phyloP scores from a whole-genome alignment of 192 early-diverging fungal genomes.

The Phycomyces blakesleeanus region DNA sequence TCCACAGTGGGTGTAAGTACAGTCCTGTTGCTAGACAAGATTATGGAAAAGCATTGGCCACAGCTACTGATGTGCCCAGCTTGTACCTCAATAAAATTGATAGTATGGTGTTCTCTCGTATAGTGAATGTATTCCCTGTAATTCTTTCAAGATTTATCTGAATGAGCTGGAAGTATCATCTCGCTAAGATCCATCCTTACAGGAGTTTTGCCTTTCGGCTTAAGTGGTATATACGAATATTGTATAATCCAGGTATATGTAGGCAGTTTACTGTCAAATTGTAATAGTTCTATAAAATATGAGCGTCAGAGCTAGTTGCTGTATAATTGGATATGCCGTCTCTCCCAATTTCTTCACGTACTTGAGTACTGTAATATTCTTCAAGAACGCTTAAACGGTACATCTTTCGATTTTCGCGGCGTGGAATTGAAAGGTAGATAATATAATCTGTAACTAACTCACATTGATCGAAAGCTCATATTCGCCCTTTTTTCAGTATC shows the following conservation, averaged over 20 bases:
- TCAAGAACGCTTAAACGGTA: background rate
- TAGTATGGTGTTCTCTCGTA: background rate
- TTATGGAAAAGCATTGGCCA: slow-evolving; percentile 14
- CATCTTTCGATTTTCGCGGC: background rate
- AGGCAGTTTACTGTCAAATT: background rate
- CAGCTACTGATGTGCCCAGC: slow-evolving; percentile 3
- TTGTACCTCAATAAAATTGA: background rate
- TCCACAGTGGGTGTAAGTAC: slow-evolving; percentile 20
- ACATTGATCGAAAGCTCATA: slow-evolving; percentile 5
- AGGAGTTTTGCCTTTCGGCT: background rate
- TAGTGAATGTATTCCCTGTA: slow-evolving; percentile 10
- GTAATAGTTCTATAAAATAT: slow-evolving; percentile 4
- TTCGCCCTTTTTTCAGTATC: slow-evolving; percentile 8
- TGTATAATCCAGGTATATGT: slow-evolving; percentile 14
- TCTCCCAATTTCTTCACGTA: slow-evolving; percentile 16
- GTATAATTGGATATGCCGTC: slow-evolving; percentile 6
- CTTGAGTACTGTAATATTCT: slow-evolving; percentile 23
- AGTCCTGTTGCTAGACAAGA: slow-evolving; percentile 12
- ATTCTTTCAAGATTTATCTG: too few relatives aligned
- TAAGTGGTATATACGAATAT: slow-evolving; percentile 1
- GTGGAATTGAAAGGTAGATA: slow-evolving; percentile 5
- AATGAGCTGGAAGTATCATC: background rate
- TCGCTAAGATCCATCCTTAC: background rate
- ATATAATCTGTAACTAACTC: slow-evolving; percentile 8
- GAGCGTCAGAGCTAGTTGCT: slow-evolving; percentile 18